Percentiles rank a stretch among this genome's conserved stretches.
These are phyloP conservation scores for Cladophialophora carrionii DNA, from an alignment of 2,329 filamentous ascomycete species.

Conservation along the genomic window DNA sequence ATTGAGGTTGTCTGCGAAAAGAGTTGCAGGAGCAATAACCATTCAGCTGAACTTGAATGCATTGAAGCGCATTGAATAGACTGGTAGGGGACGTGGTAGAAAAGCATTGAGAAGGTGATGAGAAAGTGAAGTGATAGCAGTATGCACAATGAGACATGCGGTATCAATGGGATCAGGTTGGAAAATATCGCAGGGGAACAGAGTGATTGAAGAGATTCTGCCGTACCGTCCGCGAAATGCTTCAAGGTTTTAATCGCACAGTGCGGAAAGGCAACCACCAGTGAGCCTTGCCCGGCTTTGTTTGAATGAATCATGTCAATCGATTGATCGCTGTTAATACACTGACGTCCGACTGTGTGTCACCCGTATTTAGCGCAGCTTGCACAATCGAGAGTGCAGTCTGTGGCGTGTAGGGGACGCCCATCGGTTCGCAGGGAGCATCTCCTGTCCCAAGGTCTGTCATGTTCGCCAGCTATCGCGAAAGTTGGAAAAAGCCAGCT, in stretches of 20 bases:
- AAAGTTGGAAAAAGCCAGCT: neutral
- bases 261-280: neutral
- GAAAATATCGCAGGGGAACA: neutral
- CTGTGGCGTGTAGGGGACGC: neutral
- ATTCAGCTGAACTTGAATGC: neutral
- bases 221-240: conserved; percentile 2
- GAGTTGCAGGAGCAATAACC: neutral
- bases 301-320: neutral
- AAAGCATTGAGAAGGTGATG: neutral
- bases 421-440: neutral
- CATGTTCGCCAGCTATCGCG: neutral
- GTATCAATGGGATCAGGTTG: conserved; percentile 1
- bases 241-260: neutral
- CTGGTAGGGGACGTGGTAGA: neutral
- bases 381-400: neutral
- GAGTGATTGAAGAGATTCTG: conserved; percentile 5
- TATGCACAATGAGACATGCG: conserved; percentile 2
- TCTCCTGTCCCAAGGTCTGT: neutral
- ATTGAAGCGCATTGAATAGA: neutral
- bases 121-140: neutral
- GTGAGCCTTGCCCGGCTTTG: neutral
- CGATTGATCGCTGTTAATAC: neutral
- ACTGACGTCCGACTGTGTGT: neutral
- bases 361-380: neutral
- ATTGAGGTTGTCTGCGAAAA: conserved; percentile 1